These are phyloP conservation scores for Favolaschia claudopus DNA, from an alignment of 768 basidiomycete species.

Conservation along the genomic window DNA sequence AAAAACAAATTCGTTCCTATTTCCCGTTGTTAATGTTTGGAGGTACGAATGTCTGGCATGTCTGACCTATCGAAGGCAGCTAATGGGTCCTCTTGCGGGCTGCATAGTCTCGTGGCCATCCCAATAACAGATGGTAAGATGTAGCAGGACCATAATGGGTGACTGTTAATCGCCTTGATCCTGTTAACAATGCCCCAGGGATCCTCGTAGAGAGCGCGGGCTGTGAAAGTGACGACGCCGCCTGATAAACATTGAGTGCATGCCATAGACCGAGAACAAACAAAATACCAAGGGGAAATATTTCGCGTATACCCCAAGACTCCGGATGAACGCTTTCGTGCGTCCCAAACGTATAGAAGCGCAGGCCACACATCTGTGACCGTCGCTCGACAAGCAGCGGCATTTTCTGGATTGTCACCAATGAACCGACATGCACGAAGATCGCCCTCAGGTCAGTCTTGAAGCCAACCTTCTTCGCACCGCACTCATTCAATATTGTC, in stretches of 20 bases:
- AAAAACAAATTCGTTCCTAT: constrained; percentile 50
- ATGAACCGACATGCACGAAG: constrained; percentile 72
- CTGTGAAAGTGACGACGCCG: constrained; percentile 76
- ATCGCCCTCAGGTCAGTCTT: constrained; percentile 55
- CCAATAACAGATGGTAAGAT: constrained; percentile 72
- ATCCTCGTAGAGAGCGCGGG: constrained; percentile 63
- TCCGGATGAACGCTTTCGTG: constrained; percentile 58
- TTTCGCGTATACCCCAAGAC: constrained; percentile 69
- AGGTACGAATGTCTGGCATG: not conserved
- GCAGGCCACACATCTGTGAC: constrained; percentile 51
- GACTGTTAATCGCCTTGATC: constrained; percentile 60
- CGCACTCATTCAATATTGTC: constrained; percentile 51
- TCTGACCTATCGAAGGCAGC: constrained; percentile 49
- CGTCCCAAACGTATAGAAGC: constrained; percentile 75
- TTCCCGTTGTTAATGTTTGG: not conserved
- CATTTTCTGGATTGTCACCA: constrained; percentile 56
- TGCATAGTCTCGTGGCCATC: constrained; percentile 52
- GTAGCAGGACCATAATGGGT: constrained; percentile 75
- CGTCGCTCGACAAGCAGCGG: constrained; percentile 58
- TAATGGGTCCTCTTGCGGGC: constrained; percentile 48
- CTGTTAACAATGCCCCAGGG: constrained; percentile 54
- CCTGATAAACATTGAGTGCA: constrained; percentile 47
- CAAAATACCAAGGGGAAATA: constrained; percentile 71
- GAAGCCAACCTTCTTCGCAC: constrained; percentile 46
- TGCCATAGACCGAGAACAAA: not conserved